A percentile compares a stretch with the other conserved stretches of the same genome.
These are phyloP conservation scores for Globisporangium viniferum DNA, from an alignment of 352 stramenopile genomes.

Conservation along the genomic window DNA sequence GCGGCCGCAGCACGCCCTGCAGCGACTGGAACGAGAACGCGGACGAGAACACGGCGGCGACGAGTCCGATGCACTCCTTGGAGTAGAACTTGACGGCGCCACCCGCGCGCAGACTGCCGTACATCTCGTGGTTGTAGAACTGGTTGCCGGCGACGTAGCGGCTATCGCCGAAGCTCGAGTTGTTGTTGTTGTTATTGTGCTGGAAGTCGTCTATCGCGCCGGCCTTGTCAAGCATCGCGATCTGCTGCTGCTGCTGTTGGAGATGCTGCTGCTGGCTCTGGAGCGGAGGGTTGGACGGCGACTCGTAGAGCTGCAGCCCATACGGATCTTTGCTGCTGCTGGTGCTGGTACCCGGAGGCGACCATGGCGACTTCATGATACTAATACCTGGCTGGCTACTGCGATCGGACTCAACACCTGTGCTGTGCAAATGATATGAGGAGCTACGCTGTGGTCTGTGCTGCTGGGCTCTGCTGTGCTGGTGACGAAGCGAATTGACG, in stretches of 20 bases:
- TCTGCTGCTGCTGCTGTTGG: background rate
- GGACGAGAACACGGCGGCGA: constrained; percentile 21
- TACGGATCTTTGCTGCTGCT: constrained; percentile 3
- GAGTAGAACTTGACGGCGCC: constrained; percentile 19
- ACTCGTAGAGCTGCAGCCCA: constrained; percentile 15
- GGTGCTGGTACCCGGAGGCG: background rate
- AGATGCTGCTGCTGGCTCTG: background rate
- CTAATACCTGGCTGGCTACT: background rate
- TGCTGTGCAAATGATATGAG: background rate
- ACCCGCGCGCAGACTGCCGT: constrained; percentile 35
- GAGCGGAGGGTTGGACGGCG: constrained; percentile 2
- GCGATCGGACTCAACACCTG: background rate
- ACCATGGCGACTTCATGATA: constrained; percentile 12
- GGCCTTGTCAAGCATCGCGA: constrained; percentile 13
- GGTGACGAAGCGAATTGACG: constrained; percentile 3
- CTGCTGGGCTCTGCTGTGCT: background rate
- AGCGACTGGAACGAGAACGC: constrained; percentile 20
- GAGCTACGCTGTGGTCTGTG: background rate
- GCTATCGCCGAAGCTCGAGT: constrained; percentile 1
- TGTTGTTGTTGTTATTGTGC: background rate
- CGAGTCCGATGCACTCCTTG: constrained; percentile 19
- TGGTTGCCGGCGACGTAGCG: constrained; percentile 19
- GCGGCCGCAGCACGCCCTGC: constrained; percentile 11
- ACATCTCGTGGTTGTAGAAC: constrained; percentile 60
- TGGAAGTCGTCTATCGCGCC: background rate